Base-by-base conservation (phyloP, 805 yeast genomes). In the Candida cerambycidarum region DNA sequence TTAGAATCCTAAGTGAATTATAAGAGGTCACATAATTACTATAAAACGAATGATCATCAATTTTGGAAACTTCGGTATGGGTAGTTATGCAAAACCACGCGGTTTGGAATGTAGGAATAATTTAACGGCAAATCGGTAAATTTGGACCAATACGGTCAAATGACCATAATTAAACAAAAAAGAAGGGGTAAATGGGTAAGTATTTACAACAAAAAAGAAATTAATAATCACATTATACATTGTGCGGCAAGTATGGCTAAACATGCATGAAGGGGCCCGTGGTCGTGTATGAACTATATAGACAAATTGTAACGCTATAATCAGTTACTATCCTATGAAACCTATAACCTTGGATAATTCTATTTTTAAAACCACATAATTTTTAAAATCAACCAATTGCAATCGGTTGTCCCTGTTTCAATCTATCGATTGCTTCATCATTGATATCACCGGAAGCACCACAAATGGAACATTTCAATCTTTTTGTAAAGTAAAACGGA, bases 401-500 rank as follows among this genome's bases (percentile, higher is more conserved):
- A 14, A 64, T 67, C 25, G 67, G 66, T 42, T 65, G 66, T 8
- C 69, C 70, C 32, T 45, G 43, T 37, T 57, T 52, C 45, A 65
- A 50, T 31, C 62, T 50, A 14, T 51, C 48, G 7, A 62, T 49
- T 3, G 56, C 60, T 3, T 53, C 55, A 5, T 40, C 34, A 43
- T 56, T 52, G 17, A 65, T 48, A 25, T 57, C 59, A 4, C 67
- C 69, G 5, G 65, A 53, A 2, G 69, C 77, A 13, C 76, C 71
- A 53, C 84, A 79, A 11, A 76, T 74, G 1, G 66, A 57, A 50
- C 84, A 79, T 38, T 64, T 73, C 36, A 78, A 52, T 45, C 77
- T 71, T 52, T 76, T 79, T 14, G 75, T 69, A 67, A 72, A 73
- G 54, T 69, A 75, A 32, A 78, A 57, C 3, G 84, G 84, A 3